A percentile compares a stretch with the other conserved stretches of the same genome.
phyloP scores from a whole-genome alignment of 306 rosid species.

The Crotalaria pallida region DNA sequence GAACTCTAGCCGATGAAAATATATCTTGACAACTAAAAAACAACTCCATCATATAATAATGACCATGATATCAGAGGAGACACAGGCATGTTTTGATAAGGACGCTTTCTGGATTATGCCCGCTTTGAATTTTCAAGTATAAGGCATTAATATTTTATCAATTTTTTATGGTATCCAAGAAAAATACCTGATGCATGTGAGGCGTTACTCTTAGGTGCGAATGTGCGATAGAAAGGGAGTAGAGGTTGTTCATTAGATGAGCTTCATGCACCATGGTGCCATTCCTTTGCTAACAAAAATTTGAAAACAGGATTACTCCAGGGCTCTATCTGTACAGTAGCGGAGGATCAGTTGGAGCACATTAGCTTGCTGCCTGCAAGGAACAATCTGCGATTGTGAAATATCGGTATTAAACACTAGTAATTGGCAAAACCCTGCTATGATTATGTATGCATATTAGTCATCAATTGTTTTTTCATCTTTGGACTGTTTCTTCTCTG shows the following conservation, averaged over 20 bases:
- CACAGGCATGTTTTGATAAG: not conserved
- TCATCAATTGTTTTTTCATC: not conserved
- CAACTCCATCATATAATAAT: not conserved
- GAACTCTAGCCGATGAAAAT: conserved; percentile 3
- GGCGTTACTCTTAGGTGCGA: conserved; percentile 82
- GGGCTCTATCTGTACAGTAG: conserved; percentile 93
- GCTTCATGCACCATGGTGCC: conserved; percentile 90
- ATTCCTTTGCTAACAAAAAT: conserved; percentile 77
- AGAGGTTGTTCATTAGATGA: conserved; percentile 86
- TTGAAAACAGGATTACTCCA: conserved; percentile 71
- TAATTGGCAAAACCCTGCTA: conserved; percentile 12
- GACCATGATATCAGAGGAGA: not conserved
- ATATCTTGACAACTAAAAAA: not conserved
- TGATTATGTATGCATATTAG: not conserved
- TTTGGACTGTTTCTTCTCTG: not conserved
- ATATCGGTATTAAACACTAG: conserved; percentile 49
- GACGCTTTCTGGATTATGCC: not conserved
- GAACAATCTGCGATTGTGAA: conserved; percentile 90
- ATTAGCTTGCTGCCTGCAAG: conserved; percentile 92
- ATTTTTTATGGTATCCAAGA: conserved; percentile 60
- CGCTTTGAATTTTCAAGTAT: not conserved
- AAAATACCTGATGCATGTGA: conserved; percentile 96
- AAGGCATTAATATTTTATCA: not conserved
- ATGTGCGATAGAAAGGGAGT: conserved; percentile 88
- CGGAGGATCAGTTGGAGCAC: conserved; percentile 93